A percentile compares a stretch with the other conserved stretches of the same genome.
Conservation (phyloP, 2,329 filamentous ascomycete genomes). For the Pseudogymnoascus pannorum region DNA sequence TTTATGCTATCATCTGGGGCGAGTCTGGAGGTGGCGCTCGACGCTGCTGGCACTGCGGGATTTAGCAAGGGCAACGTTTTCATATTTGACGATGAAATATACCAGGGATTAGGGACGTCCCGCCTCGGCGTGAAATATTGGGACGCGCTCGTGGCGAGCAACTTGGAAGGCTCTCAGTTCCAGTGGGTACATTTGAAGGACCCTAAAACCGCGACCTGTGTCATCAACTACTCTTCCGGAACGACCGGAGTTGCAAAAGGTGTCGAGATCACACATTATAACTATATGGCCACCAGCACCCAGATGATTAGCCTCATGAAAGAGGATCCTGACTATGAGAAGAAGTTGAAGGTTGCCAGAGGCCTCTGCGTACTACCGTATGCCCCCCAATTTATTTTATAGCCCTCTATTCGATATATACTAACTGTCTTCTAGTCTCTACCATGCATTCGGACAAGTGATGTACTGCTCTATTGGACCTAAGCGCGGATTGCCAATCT, state of each 20-base stretch:
- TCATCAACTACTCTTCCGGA: conserved; percentile 71
- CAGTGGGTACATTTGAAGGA: conserved; percentile 53
- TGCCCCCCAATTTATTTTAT: neutral
- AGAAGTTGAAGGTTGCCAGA: conserved; percentile 17
- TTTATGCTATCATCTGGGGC: conserved; percentile 59
- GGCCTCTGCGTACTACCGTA: conserved; percentile 22
- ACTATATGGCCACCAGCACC: conserved; percentile 64
- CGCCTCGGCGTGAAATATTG: conserved; percentile 49
- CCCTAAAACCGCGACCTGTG: conserved; percentile 48
- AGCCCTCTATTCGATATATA: conserved; percentile 18
- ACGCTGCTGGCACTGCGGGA: conserved; percentile 54
- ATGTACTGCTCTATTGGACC: conserved; percentile 56
- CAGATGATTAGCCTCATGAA: conserved; percentile 38
- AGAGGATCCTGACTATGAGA: conserved; percentile 15
- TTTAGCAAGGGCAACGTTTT: conserved; percentile 52
- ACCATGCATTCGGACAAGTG: conserved; percentile 67
- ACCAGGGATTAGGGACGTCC: conserved; percentile 33
- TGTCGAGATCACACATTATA: conserved; percentile 71
- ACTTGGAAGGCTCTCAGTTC: conserved; percentile 47
- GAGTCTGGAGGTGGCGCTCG: conserved; percentile 55
- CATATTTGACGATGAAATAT: conserved; percentile 53
- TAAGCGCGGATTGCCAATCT: conserved; percentile 55
- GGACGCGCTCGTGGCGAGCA: conserved; percentile 50
- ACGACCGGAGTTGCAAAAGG: conserved; percentile 81
- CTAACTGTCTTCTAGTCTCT: conserved; percentile 68